A percentile compares a stretch with the other conserved stretches of the same genome.
Conservation (phyloP, 192 early-diverging fungal genomes). For the Neocallimastix lanati region DNA sequence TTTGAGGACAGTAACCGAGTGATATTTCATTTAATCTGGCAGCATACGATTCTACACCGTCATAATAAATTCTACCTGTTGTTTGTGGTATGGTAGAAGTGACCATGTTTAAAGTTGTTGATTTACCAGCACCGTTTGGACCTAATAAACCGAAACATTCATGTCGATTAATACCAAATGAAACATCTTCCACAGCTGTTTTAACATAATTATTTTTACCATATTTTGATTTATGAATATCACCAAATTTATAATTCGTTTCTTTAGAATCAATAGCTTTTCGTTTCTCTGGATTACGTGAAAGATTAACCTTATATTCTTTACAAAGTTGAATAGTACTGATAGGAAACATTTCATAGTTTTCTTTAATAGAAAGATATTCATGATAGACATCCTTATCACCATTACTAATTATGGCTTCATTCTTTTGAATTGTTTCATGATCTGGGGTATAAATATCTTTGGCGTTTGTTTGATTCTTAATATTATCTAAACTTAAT, state of each 20-base stretch:
- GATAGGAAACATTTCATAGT: background rate
- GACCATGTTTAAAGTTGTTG: background rate
- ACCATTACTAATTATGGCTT: background rate
- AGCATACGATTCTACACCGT: background rate
- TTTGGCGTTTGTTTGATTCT: too few relatives aligned
- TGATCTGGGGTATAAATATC: too few relatives aligned
- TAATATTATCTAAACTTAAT: too few relatives aligned
- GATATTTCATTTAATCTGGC: background rate
- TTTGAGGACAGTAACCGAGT: background rate
- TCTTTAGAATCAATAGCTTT: background rate
- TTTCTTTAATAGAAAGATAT: background rate
- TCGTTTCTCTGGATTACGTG: background rate
- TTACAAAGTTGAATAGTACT: background rate
- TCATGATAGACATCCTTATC: background rate
- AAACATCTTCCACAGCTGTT: background rate
- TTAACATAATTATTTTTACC: background rate
- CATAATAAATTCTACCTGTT: background rate
- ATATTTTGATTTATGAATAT: too few relatives aligned
- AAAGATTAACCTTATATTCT: background rate
- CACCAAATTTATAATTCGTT: too few relatives aligned
- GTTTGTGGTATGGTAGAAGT: background rate
- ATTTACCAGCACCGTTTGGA: background rate
- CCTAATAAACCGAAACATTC: slow-evolving; percentile 2
- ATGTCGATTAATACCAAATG: background rate
- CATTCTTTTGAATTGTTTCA: background rate